Conservation (phyloP, 2,329 filamentous ascomycete species). For the Diaporthe ampelina region DNA sequence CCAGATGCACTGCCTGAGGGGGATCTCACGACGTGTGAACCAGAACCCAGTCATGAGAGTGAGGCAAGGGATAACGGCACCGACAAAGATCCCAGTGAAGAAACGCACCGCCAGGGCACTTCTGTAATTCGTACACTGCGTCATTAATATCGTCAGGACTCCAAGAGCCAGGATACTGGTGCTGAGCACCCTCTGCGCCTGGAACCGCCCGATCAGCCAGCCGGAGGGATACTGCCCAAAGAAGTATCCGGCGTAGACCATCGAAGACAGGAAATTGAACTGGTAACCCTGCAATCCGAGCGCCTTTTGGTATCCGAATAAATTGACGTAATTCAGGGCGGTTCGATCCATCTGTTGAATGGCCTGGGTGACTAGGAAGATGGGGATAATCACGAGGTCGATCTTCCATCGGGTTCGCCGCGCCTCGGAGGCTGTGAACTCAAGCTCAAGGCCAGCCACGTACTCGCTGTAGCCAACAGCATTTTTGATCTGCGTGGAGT, state of each 20-base stretch:
- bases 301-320: constrained; percentile 53
- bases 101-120: neutral
- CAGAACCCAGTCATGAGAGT: constrained; percentile 3
- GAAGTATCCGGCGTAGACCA: constrained; percentile 57
- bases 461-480: neutral
- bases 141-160: constrained; percentile 43
- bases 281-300: constrained; percentile 50
- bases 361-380: constrained; percentile 50
- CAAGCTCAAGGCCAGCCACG: neutral
- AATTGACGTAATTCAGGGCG: constrained; percentile 51
- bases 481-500: neutral
- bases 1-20: neutral
- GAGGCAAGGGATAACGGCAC: neutral
- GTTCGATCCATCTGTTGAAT: constrained; percentile 51
- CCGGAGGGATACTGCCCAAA: constrained; percentile 57
- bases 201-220: constrained; percentile 54
- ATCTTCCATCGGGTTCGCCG: constrained; percentile 47
- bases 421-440: neutral
- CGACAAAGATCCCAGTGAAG: neutral
- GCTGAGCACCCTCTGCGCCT: constrained; percentile 53
- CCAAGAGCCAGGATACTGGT: constrained; percentile 49
- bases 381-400: constrained; percentile 49
- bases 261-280: constrained; percentile 43
- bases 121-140: neutral
- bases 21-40: constrained; percentile 7